These are phyloP conservation scores for Colletotrichum noveboracense DNA, from an alignment of 2,329 filamentous ascomycete genomes.

Conservation along the genomic window DNA sequence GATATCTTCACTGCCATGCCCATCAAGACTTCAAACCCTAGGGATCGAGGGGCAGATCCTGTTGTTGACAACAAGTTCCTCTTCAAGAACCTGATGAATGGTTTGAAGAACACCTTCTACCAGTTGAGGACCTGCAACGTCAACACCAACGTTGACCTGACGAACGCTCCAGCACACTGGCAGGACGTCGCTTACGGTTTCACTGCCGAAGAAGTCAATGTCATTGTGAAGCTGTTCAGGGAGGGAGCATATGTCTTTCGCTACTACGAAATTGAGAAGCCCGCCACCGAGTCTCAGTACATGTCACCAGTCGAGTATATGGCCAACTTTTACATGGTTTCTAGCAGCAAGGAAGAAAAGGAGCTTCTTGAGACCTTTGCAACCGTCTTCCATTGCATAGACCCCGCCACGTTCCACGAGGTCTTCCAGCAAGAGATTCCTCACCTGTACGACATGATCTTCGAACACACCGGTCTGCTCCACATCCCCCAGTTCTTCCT, in stretches of 20 bases:
- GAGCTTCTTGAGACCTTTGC: conserved; percentile 97
- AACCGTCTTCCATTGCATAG: conserved; percentile 97
- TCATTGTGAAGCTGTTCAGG: conserved; percentile 96
- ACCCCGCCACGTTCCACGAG: conserved; percentile 97
- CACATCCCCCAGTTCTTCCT: conserved; percentile 98
- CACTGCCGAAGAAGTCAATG: conserved; percentile 94
- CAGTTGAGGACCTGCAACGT: conserved; percentile 91
- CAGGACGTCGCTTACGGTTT: conserved; percentile 95
- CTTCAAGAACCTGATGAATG: conserved; percentile 95
- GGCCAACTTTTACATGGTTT: conserved; percentile 93
- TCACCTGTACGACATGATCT: conserved; percentile 95
- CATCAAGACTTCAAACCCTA: conserved; percentile 91
- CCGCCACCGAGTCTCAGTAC: conserved; percentile 73
- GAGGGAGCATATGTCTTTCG: conserved; percentile 96
- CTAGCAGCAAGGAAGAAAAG: conserved; percentile 94
- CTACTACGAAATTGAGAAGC: conserved; percentile 92
- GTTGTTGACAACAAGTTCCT: conserved; percentile 97
- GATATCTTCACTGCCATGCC: conserved; percentile 97
- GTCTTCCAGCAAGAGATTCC: conserved; percentile 98
- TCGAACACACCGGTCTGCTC: conserved; percentile 90
- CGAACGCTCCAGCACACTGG: conserved; percentile 88
- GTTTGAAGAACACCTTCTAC: conserved; percentile 95
- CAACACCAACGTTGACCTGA: conserved; percentile 68
- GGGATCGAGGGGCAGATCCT: conserved; percentile 87
- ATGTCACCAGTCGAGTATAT: conserved; percentile 89